Evolutionary conservation across 2,329 filamentous ascomycete genomes (phyloP).

Genomic region (Diaporthe sp.): DNA sequence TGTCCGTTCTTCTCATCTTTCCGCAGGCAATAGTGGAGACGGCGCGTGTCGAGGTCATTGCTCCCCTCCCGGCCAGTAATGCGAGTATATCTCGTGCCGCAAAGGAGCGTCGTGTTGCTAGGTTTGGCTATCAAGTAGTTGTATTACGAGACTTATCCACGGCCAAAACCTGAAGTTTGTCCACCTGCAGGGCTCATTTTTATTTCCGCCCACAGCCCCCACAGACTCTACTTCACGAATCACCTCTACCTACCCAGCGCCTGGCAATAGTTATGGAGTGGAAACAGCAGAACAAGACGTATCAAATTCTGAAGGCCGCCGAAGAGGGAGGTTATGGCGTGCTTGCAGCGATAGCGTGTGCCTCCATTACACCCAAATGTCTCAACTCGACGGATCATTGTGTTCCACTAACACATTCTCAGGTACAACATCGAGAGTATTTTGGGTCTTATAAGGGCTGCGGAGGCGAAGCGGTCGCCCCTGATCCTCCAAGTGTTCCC

Average conservation of each 20-base stretch:
- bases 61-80: neutral
- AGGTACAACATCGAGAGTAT: constrained; percentile 77
- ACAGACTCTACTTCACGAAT: neutral
- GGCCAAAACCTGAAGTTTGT: neutral
- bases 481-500: constrained; percentile 80
- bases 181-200: neutral
- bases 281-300: constrained; percentile 39
- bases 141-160: neutral
- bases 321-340: constrained; percentile 39
- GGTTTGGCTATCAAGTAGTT: neutral
- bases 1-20: neutral
- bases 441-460: constrained; percentile 62
- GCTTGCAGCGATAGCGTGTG: constrained; percentile 38
- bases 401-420: neutral
- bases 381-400: neutral
- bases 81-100: neutral
- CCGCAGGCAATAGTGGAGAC: constrained; percentile 13
- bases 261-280: constrained; percentile 34
- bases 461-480: constrained; percentile 68
- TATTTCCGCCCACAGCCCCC: neutral
- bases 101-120: neutral
- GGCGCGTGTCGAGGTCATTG: constrained; percentile 10
- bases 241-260: neutral
- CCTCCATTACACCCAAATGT: neutral
- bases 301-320: constrained; percentile 39